phyloP scores from a whole-genome alignment of 768 basidiomycete species.

The Leucosporidium creatinivorum region DNA sequence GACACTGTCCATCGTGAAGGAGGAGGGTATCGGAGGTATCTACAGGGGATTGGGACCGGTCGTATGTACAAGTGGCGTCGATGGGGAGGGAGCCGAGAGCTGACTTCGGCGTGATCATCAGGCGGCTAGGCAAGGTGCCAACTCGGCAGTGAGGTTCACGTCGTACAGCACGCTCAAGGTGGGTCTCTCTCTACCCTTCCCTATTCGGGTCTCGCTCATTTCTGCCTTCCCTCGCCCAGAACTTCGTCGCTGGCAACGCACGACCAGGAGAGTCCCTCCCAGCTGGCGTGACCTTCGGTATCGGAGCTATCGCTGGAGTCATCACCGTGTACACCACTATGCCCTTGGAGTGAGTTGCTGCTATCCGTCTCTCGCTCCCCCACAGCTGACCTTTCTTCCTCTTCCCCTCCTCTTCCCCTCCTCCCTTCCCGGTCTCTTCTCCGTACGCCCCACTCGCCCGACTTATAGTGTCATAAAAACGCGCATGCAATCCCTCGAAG shows the following conservation, averaged over 20 bases:
- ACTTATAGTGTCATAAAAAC: conserved; percentile 87
- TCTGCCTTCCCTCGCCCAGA: conserved; percentile 39
- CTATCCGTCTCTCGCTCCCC: neutral
- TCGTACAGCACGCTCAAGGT: conserved; percentile 82
- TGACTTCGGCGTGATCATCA: conserved; percentile 40
- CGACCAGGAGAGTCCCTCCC: conserved; percentile 79
- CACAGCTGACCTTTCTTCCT: neutral
- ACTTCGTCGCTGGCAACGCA: conserved; percentile 76
- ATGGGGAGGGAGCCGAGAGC: neutral
- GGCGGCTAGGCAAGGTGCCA: conserved; percentile 98
- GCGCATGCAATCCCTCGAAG: conserved; percentile 89
- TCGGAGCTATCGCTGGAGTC: conserved; percentile 85
- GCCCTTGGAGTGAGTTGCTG: conserved; percentile 43
- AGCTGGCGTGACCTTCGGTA: conserved; percentile 80
- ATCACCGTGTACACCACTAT: conserved; percentile 78
- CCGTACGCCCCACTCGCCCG: neutral
- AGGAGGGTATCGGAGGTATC: conserved; percentile 67
- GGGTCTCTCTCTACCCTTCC: neutral
- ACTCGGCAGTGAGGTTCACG: conserved; percentile 91
- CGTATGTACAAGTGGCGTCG: conserved; percentile 56
- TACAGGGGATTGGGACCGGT: conserved; percentile 92
- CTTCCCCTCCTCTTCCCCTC: neutral
- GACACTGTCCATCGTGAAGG: conserved; percentile 64
- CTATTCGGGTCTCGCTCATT: no score
- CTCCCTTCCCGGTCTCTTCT: neutral